Base-by-base conservation (phyloP, 495 filamentous ascomycete species). In the Hypoxylon fuscum region DNA sequence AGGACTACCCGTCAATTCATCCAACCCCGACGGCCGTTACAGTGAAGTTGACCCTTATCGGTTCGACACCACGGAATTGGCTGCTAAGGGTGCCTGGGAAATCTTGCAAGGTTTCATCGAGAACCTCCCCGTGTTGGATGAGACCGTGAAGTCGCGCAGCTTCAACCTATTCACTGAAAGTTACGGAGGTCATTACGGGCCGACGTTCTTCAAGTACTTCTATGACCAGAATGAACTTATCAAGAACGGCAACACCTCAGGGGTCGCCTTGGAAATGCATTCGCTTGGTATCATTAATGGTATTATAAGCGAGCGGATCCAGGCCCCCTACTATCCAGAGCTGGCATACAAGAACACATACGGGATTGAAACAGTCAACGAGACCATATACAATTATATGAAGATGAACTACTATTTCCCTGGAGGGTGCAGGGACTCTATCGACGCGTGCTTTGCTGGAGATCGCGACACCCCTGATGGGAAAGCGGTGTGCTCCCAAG, bases 331-430 rank as follows among this genome's bases (percentile, higher is more conserved):
- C 40, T 93, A 91, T 61, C 83, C 88, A 0, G 73, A 82, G 12
- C 84, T 89, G 58, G 88, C 88, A 4, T 81, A 82, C 48, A 83
- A 86, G 71, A 95, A 95, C 64, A 91, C 90, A 3, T 95, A 91
- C 62, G 85, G 85, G 3, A 82, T 93, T 20, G 65, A 85, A 48
- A 74, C 85, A 0, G 83, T 90, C 64, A 78, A 68, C 62, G 76
- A 66, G 69, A 82, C 70, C 48, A 69, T 68, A 74, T 79, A 62
- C 41, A 68, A 60, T 38, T 75, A 71, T 40, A 76, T 62, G 58
- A 76, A 42, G 69, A 77, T 40, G 72, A 79, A 72, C 51, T 84
- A 80, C 44, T 71, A 76, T 14, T 69, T 74, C 41, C 67, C 77
- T 4, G 74, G 72, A 8, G 78, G 76, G 12, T 84, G 81, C 51